Base-by-base conservation (phyloP, 345 rosid species). In the Syzygium jambos region DNA sequence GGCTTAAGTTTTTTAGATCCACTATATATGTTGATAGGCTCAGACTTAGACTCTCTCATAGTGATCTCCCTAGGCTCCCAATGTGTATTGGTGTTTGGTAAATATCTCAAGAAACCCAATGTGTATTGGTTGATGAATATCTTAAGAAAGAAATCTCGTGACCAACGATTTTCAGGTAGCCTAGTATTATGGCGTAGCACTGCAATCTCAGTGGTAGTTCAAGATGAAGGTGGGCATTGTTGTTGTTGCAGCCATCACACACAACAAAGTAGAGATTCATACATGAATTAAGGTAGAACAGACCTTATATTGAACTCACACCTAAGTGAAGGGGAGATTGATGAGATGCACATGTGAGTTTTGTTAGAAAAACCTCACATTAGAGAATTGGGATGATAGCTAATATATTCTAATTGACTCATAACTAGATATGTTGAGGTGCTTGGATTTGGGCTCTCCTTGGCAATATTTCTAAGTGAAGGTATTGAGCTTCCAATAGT, bases 161-260 rank as follows among this genome's bases (percentile, higher is more conserved):
- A 8, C 2, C 25, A 19, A 0, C 1, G 4, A 9, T 56, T 56
- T 56, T 4, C 63, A 1, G 5, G 63, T 13, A 52, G 17, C 54
- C 54, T 52, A 52, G 54, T n/a, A 3, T 10, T 5, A 12, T 56
- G 13, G 13, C 3, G 1, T 56, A 23, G 13, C 63, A 56, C 14
- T 9, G 0, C 2, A 4, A 6, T 23, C 63, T 23, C 11, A 9
- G 10, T 1, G 1, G 13, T 1, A 56, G 0, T 56, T 56, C 4
- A 14, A 5, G n/a, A 56, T 56, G 63, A 56, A 10, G 27, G 63
- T 56, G n/a, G 5, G 11, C 12, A 19, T 56, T 56, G 27, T 23
- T 56, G 63, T 9, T 56, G 14, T 56, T 23, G 61, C 13, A 3
- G 22, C 22, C 1, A 7, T 53, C 56, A 53, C 56, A 55, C 59